A percentile compares a stretch with the other conserved stretches of the same genome.
phyloP scores from a whole-genome alignment of 164 flowering plant species.

The Santalum album region DNA sequence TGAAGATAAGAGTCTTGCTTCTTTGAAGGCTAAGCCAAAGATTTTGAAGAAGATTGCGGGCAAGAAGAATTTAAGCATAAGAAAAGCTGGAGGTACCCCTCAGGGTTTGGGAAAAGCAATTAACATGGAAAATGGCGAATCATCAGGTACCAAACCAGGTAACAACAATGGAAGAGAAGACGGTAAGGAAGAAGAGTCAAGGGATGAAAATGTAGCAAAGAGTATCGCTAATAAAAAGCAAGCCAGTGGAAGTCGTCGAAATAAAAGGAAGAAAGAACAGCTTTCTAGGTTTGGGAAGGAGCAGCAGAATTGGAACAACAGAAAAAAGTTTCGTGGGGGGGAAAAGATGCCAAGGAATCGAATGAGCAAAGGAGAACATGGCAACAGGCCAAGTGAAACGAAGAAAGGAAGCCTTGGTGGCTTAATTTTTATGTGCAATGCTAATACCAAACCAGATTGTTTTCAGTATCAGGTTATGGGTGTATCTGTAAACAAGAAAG shows the following conservation, averaged over 20 bases:
- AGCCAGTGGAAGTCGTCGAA: not conserved
- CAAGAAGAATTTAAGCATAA: conserved; percentile 5
- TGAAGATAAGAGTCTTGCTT: conserved; percentile 16
- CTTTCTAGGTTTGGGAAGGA: conserved; percentile 1
- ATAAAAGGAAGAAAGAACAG: conserved; percentile 4
- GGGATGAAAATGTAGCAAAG: conserved; percentile 4
- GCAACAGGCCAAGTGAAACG: not conserved
- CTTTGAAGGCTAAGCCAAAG: conserved; percentile 27
- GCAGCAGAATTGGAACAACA: conserved; percentile 5
- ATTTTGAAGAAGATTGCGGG: conserved; percentile 19
- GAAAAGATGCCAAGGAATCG: conserved; percentile 12
- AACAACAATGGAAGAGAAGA: conserved; percentile 7
- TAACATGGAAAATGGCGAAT: conserved; percentile 7
- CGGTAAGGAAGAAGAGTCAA: conserved; percentile 5
- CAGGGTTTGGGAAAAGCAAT: conserved; percentile 1
- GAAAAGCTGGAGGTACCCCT: conserved; percentile 5
- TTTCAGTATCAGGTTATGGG: conserved; percentile 61
- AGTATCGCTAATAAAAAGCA: not conserved
- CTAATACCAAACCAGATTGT: conserved; percentile 74
- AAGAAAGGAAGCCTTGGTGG: conserved; percentile 38
- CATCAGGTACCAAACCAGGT: conserved; percentile 7
- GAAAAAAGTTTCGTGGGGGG: conserved; percentile 8
- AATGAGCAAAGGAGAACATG: conserved; percentile 14
- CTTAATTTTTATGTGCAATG: conserved; percentile 69
- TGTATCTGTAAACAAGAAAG: conserved; percentile 35